Percentiles rank a stretch among this genome's conserved stretches.
Evolutionary conservation across 1,284 basidiomycete species (phyloP).

Genomic region (Peniophora sp.): DNA sequence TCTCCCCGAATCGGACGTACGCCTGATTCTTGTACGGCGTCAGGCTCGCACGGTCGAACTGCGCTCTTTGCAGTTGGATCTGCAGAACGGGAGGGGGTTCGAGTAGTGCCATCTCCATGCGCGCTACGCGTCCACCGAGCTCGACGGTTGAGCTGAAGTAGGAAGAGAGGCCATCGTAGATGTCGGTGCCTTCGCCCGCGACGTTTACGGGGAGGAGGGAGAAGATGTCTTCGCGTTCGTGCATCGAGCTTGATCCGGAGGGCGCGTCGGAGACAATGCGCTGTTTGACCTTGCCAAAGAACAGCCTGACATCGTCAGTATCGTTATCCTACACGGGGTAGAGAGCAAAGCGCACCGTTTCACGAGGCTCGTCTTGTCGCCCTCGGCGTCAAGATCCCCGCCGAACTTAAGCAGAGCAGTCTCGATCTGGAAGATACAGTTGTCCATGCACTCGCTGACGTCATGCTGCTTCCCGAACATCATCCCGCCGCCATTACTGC

Average conservation of each 20-base stretch:
- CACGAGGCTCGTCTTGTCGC: slow-evolving; percentile 65
- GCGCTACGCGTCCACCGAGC: slow-evolving; percentile 78
- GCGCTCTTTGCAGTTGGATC: slow-evolving; percentile 94
- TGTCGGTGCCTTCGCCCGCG: slow-evolving; percentile 75
- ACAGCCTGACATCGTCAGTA: slow-evolving; percentile 45
- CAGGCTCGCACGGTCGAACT: slow-evolving; percentile 88
- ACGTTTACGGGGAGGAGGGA: slow-evolving; percentile 94
- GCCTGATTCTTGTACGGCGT: slow-evolving; percentile 95
- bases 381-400: slow-evolving; percentile 43
- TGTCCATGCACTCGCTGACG: slow-evolving; percentile 98
- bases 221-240: slow-evolving; percentile 87
- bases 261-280: slow-evolving; percentile 34
- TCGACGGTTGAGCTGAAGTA: slow-evolving; percentile 88
- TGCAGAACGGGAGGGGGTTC: slow-evolving; percentile 88
- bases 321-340: background rate
- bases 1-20: slow-evolving; percentile 86
- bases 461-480: slow-evolving; percentile 90
- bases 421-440: slow-evolving; percentile 98
- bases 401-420: slow-evolving; percentile 79
- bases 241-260: slow-evolving; percentile 14
- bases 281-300: slow-evolving; percentile 83
- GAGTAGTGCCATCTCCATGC: slow-evolving; percentile 84
- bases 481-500: background rate
- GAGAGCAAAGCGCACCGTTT: slow-evolving; percentile 49
- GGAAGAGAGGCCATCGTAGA: slow-evolving; percentile 90